phyloP scores from a whole-genome alignment of 306 rosid species.

The Carpinus viminea region DNA sequence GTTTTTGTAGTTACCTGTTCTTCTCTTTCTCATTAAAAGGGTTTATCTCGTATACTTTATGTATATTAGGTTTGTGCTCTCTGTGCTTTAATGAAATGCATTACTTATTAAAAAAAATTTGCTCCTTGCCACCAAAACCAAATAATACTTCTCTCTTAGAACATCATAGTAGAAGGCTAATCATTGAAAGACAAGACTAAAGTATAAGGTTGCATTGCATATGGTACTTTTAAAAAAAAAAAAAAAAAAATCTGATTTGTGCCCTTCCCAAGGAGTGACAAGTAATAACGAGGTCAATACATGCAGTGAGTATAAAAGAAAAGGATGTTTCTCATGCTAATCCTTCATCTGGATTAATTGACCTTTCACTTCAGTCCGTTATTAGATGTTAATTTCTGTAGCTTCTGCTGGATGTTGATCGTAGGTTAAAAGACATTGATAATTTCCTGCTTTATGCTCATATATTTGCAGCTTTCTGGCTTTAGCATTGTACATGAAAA shows the following conservation, averaged over 20 bases:
- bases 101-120: not conserved
- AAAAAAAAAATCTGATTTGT: no score
- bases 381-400: not conserved
- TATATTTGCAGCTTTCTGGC: not conserved
- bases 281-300: not conserved
- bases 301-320: not conserved
- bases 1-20: no score
- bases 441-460: not conserved
- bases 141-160: not conserved
- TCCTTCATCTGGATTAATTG: not conserved
- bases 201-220: not conserved
- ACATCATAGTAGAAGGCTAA: not conserved
- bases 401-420: not conserved
- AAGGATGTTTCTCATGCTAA: not conserved
- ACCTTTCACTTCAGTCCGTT: not conserved
- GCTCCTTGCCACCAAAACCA: not conserved
- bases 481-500: not conserved
- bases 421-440: not conserved
- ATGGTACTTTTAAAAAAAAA: no score
- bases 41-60: no score
- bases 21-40: no score
- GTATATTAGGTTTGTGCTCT: no score
- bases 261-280: conserved; percentile 1
- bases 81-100: no score
- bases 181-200: not conserved